These are phyloP conservation scores for Coffea eugenioides DNA, from an alignment of 257 asterid genomes.

Conservation along the genomic window DNA sequence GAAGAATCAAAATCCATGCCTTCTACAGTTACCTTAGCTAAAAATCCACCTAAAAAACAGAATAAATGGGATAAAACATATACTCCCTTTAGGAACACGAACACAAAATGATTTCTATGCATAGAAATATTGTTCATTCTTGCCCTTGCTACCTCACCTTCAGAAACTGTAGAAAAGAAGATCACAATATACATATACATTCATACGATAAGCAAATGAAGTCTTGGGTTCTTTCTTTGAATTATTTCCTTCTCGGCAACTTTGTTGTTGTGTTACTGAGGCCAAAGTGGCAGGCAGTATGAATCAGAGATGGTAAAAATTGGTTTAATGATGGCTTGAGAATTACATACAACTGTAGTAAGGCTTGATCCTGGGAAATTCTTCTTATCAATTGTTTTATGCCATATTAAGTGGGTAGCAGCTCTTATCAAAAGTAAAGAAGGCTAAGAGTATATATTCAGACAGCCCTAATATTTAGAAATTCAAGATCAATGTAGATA, in stretches of 20 bases:
- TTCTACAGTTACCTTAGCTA: slow-evolving; percentile 26
- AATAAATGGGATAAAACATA: not conserved
- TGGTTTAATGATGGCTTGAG: not conserved
- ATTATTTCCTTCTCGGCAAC: not conserved
- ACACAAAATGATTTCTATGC: not conserved
- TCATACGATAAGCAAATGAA: not conserved
- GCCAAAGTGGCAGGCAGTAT: not conserved
- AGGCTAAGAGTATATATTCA: too few relatives aligned
- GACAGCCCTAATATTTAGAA: not conserved
- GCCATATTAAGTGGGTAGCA: not conserved
- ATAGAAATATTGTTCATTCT: not conserved
- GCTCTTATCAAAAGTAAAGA: not conserved
- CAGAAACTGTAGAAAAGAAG: not conserved
- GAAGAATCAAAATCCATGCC: slow-evolving; percentile 25
- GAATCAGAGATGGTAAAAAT: not conserved
- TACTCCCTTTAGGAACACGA: not conserved
- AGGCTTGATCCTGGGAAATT: not conserved
- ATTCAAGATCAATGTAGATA: not conserved
- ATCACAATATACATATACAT: not conserved
- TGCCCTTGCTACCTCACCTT: not conserved
- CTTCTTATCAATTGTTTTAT: not conserved
- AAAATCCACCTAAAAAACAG: slow-evolving; percentile 34
- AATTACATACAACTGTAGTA: not conserved
- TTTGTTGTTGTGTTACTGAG: not conserved
- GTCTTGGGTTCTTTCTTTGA: not conserved